Evolutionary conservation across 2,329 filamentous ascomycete genomes (phyloP).

Genomic region (Penicillium sp.): DNA sequence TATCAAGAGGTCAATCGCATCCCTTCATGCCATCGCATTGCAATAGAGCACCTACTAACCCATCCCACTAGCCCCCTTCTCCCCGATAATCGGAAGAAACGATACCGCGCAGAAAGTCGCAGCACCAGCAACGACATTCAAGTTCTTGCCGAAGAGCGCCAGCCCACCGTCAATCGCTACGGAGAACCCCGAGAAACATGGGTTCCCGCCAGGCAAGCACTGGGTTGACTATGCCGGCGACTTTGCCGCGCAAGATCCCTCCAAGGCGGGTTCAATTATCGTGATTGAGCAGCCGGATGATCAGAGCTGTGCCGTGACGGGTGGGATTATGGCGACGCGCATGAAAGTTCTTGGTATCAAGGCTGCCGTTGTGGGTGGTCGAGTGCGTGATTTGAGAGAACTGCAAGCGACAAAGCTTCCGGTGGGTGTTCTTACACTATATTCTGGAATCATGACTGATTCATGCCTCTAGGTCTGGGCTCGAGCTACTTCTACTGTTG

Average conservation of each 20-base stretch:
- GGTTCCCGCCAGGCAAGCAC: slow-evolving; percentile 58
- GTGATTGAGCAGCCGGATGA: slow-evolving; percentile 62
- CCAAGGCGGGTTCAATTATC: slow-evolving; percentile 57
- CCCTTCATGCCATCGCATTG: background rate
- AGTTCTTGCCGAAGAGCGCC: slow-evolving; percentile 57
- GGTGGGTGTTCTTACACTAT: slow-evolving; percentile 40
- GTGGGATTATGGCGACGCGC: slow-evolving; percentile 70
- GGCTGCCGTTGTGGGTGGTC: slow-evolving; percentile 63
- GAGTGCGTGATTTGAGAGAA: slow-evolving; percentile 63
- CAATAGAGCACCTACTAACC: slow-evolving; percentile 2
- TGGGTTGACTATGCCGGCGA: slow-evolving; percentile 59
- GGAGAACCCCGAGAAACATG: slow-evolving; percentile 33
- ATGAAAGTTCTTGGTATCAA: slow-evolving; percentile 60
- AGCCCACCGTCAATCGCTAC: slow-evolving; percentile 31
- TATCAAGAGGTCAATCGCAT: background rate
- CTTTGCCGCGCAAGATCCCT: slow-evolving; percentile 14
- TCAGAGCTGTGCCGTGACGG: slow-evolving; percentile 66
- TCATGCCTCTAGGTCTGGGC: slow-evolving; percentile 42
- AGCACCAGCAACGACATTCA: slow-evolving; percentile 43
- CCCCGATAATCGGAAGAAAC: slow-evolving; percentile 30
- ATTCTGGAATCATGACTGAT: slow-evolving; percentile 8
- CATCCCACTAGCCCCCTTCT: slow-evolving; percentile 28
- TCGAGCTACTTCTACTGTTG: slow-evolving; percentile 42
- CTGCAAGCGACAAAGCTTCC: slow-evolving; percentile 54
- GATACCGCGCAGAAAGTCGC: slow-evolving; percentile 34